Evolutionary conservation across 139 green algal species (phyloP).

Genomic region (Ulvella scutata): DNA sequence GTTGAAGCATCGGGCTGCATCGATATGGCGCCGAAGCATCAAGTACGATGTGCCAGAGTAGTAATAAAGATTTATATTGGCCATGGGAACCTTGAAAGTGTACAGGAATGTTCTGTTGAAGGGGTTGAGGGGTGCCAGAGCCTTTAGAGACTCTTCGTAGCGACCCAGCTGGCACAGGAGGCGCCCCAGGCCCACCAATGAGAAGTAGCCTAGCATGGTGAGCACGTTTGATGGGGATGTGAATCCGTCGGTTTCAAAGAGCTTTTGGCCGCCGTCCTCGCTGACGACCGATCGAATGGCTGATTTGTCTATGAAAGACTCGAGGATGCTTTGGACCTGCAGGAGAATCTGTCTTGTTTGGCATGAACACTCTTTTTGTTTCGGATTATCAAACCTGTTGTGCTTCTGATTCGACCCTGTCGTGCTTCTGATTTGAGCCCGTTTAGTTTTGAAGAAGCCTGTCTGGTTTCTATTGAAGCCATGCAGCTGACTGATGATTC

Average conservation of each 20-base stretch:
- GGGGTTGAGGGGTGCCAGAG: slow-evolving; percentile 53
- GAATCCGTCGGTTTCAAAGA: slow-evolving; percentile 67
- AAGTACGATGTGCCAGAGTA: slow-evolving; percentile 89
- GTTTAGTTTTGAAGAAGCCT: no score
- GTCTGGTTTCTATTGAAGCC: no score
- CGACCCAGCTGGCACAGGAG: slow-evolving; percentile 87
- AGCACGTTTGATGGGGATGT: slow-evolving; percentile 79
- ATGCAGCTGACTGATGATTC: no score
- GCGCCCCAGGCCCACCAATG: slow-evolving; percentile 72
- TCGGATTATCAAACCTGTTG: no score
- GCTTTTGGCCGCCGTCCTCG: slow-evolving; percentile 14
- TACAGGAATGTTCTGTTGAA: slow-evolving; percentile 47
- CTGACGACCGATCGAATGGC: neutral
- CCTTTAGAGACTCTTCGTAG: slow-evolving; percentile 59
- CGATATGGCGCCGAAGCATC: slow-evolving; percentile 72
- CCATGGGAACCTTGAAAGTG: slow-evolving; percentile 53
- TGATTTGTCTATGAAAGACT: neutral
- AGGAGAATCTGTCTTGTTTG: no score
- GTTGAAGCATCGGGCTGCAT: slow-evolving; percentile 79
- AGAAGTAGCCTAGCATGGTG: slow-evolving; percentile 90
- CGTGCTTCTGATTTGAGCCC: no score
- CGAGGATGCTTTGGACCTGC: neutral
- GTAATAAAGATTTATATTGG: slow-evolving; percentile 88
- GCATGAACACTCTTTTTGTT: no score
- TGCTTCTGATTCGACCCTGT: no score